phyloP scores from a whole-genome alignment of 2,329 filamentous ascomycete genomes.

The Alternaria burnsii region DNA sequence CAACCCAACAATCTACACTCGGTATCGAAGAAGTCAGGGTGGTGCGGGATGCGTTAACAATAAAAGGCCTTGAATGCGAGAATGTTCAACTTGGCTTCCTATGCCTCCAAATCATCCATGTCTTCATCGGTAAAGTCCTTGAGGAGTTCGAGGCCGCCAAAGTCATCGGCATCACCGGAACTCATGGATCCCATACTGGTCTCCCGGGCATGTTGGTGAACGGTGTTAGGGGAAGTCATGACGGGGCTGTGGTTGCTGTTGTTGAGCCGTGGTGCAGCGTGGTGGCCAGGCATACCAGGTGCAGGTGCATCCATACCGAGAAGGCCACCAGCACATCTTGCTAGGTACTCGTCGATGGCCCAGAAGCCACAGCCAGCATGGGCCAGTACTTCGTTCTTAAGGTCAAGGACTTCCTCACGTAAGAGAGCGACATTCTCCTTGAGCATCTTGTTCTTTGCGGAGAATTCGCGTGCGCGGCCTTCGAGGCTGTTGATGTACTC shows the following conservation, averaged over 20 bases:
- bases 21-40: background rate
- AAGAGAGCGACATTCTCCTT: slow-evolving; percentile 46
- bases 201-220: slow-evolving; percentile 17
- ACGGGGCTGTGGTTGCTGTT: slow-evolving; percentile 17
- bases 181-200: slow-evolving; percentile 26
- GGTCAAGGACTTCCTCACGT: slow-evolving; percentile 46
- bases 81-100: slow-evolving; percentile 4
- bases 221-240: slow-evolving; percentile 8
- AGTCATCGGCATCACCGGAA: slow-evolving; percentile 30
- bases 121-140: slow-evolving; percentile 42
- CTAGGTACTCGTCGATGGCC: slow-evolving; percentile 50
- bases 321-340: slow-evolving; percentile 46
- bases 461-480: slow-evolving; percentile 52
- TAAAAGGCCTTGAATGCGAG: background rate
- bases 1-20: background rate
- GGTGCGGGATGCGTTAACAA: background rate
- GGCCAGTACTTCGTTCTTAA: slow-evolving; percentile 49
- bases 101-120: slow-evolving; percentile 23
- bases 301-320: slow-evolving; percentile 37
- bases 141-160: slow-evolving; percentile 45
- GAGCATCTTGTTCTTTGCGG: slow-evolving; percentile 46
- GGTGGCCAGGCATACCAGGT: background rate
- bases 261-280: slow-evolving; percentile 7
- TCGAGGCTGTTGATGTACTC: slow-evolving; percentile 64
- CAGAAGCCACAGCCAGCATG: slow-evolving; percentile 51